Evolutionary conservation across 169 alveolate genomes (phyloP).

Genomic region (Plasmodium knowlesi): DNA sequence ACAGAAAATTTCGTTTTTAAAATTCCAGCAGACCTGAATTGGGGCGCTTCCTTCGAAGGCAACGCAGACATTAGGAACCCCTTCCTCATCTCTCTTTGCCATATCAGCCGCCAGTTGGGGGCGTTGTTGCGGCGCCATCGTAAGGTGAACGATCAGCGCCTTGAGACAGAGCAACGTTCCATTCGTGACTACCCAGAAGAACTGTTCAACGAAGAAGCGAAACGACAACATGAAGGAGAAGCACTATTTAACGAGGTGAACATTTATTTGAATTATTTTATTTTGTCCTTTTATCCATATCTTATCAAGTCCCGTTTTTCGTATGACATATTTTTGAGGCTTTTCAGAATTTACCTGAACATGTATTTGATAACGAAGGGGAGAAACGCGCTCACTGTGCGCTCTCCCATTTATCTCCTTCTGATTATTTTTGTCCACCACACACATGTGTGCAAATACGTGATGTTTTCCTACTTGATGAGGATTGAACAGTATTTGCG

Average conservation of each 20-base stretch:
- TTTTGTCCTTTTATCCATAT: constrained; percentile 49
- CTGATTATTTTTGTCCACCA: constrained; percentile 38
- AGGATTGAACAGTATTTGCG: background rate
- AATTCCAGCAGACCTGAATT: background rate
- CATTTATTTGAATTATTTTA: constrained; percentile 9
- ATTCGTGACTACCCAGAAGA: background rate
- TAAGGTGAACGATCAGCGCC: background rate
- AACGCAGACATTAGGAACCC: background rate
- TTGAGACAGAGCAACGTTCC: background rate
- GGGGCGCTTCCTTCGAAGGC: background rate
- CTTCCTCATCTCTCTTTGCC: background rate
- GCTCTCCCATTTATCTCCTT: constrained; percentile 34
- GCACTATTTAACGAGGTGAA: constrained; percentile 16
- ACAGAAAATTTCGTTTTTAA: constrained; percentile 4
- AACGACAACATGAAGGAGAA: background rate
- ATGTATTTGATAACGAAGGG: constrained; percentile 28
- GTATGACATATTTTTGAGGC: constrained; percentile 40
- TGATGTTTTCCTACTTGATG: constrained; percentile 19
- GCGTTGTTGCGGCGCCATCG: background rate
- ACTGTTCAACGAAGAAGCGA: background rate
- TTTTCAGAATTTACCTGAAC: constrained; percentile 44
- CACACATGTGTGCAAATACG: constrained; percentile 6
- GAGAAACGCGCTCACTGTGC: constrained; percentile 2
- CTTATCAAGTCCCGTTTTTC: constrained; percentile 26
- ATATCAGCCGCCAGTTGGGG: background rate